Evolutionary conservation across 768 basidiomycete species (phyloP).

Genomic region (Postia placenta): DNA sequence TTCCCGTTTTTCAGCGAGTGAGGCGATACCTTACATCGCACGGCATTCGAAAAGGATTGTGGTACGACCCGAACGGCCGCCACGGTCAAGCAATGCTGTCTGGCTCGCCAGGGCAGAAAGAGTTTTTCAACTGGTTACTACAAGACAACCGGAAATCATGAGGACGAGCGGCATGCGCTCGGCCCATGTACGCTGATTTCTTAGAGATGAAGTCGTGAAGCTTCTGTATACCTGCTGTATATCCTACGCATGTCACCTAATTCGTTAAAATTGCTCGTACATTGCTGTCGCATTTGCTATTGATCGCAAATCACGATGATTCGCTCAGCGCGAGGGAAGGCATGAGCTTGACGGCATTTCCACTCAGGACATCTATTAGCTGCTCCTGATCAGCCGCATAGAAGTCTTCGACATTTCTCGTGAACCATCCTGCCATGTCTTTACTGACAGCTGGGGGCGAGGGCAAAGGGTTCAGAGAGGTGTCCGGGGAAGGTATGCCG

Average conservation of each 20-base stretch:
- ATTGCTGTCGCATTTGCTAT: too few species aligned
- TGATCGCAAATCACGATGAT: not conserved
- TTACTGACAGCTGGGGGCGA: slow-evolving; percentile 57
- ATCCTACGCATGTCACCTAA: not conserved
- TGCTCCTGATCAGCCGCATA: slow-evolving; percentile 30
- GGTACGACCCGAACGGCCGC: slow-evolving; percentile 53
- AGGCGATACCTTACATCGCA: slow-evolving; percentile 71
- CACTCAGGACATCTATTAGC: slow-evolving; percentile 3
- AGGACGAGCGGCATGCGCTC: not conserved
- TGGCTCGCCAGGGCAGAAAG: slow-evolving; percentile 44
- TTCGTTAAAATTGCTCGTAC: not conserved
- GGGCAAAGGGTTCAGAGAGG: too few species aligned
- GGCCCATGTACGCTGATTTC: not conserved
- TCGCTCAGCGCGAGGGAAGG: not conserved
- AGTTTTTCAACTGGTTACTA: slow-evolving; percentile 60
- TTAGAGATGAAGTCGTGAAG: not conserved
- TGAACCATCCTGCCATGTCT: slow-evolving; percentile 57
- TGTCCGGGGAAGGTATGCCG: too few species aligned
- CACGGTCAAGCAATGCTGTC: slow-evolving; percentile 59
- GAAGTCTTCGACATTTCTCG: slow-evolving; percentile 43
- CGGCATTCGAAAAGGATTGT: slow-evolving; percentile 61
- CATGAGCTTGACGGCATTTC: slow-evolving; percentile 6
- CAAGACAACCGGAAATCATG: slow-evolving; percentile 6
- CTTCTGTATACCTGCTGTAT: not conserved
- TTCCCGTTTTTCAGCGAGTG: slow-evolving; percentile 46